A percentile compares a stretch with the other conserved stretches of the same genome.
These are phyloP conservation scores for Carpinus viminea DNA, from an alignment of 306 rosid genomes.

Conservation along the genomic window DNA sequence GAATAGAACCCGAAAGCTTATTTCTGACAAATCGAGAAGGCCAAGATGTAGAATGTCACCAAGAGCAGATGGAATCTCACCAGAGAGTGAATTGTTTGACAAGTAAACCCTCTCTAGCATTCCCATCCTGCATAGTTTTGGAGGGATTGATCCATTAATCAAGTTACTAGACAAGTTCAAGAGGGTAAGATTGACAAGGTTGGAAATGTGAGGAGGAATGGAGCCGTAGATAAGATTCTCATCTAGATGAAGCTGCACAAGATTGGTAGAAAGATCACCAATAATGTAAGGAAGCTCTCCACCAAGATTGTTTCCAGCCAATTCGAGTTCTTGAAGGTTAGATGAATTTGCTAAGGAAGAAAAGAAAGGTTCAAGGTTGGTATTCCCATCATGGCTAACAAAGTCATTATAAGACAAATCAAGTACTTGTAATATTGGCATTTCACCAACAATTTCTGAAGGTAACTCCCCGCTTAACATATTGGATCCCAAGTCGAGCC, in stretches of 20 bases:
- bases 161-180: conserved; percentile 77
- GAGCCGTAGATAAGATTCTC: conserved; percentile 66
- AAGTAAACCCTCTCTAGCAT: conserved; percentile 73
- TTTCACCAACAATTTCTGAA: conserved; percentile 43
- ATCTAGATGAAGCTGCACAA: conserved; percentile 65
- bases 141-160: conserved; percentile 77
- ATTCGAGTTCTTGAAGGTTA: conserved; percentile 72
- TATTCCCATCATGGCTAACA: conserved; percentile 73
- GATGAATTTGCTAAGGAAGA: conserved; percentile 63
- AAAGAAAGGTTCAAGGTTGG: conserved; percentile 82
- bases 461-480: conserved; percentile 71
- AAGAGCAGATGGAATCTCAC: conserved; percentile 73
- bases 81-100: conserved; percentile 80
- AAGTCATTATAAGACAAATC: conserved; percentile 74
- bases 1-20: conserved; percentile 79
- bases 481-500: conserved; percentile 87
- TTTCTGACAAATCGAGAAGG: conserved; percentile 81
- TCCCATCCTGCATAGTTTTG: conserved; percentile 47
- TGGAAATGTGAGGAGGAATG: conserved; percentile 74
- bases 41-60: conserved; percentile 72
- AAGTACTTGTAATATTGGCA: conserved; percentile 66
- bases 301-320: conserved; percentile 76
- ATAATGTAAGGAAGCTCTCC: conserved; percentile 74
- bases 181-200: conserved; percentile 73
- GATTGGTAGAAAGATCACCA: conserved; percentile 67